Evolutionary conservation across 257 asterid species (phyloP).

Genomic region (Linderniella brevidens): DNA sequence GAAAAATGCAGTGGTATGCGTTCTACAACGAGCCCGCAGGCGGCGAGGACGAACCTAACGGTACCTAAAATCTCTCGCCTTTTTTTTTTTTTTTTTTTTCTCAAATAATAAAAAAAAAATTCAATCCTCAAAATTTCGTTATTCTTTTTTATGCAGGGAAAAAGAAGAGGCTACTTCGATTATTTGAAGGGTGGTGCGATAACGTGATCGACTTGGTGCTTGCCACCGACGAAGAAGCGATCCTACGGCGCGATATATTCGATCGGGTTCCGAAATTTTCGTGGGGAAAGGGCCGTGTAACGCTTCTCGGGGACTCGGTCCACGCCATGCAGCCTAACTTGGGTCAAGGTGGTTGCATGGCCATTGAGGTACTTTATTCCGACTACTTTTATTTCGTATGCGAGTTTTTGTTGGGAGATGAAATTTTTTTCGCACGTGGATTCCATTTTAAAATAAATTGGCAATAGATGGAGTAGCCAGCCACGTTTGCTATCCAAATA

Average conservation of each 20-base stretch:
- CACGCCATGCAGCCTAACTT: constrained; percentile 99
- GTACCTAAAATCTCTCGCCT: constrained; percentile 16
- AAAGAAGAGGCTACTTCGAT: constrained; percentile 58
- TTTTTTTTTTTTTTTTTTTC: not conserved
- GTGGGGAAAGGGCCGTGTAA: constrained; percentile 95
- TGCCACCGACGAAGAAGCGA: constrained; percentile 77
- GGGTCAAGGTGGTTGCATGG: constrained; percentile 99
- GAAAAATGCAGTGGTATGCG: constrained; percentile 99
- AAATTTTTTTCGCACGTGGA: too few relatives aligned
- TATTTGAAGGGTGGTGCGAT: constrained; percentile 92
- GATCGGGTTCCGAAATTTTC: constrained; percentile 54
- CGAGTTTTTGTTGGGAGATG: too few relatives aligned
- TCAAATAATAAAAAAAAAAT: constrained; percentile 51
- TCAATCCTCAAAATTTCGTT: not conserved
- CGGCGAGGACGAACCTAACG: constrained; percentile 43
- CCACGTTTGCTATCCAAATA: too few relatives aligned
- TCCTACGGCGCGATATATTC: constrained; percentile 89
- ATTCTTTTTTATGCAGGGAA: constrained; percentile 33
- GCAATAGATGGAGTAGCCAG: too few relatives aligned
- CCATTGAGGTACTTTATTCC: constrained; percentile 55
- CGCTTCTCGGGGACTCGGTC: constrained; percentile 90
- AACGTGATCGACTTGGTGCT: constrained; percentile 67
- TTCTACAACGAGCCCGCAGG: constrained; percentile 77
- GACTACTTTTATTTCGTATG: too few relatives aligned
- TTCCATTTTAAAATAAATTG: too few relatives aligned